phyloP scores from a whole-genome alignment of 345 rosid species.

The Linum tenue region DNA sequence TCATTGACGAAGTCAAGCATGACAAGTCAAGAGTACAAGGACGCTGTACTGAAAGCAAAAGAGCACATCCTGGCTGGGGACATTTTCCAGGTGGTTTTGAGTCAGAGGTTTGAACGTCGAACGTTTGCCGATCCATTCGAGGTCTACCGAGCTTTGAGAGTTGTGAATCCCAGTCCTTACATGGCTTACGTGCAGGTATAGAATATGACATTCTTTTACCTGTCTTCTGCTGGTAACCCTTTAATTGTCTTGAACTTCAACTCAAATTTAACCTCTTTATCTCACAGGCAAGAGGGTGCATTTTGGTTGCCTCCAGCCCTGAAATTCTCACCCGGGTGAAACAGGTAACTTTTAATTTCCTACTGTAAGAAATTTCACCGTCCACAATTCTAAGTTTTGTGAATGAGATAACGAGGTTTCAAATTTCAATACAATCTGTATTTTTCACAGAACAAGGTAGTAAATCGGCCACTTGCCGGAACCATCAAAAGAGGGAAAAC shows the following conservation, averaged over 20 bases:
- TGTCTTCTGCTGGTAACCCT: neutral
- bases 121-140: slow-evolving; percentile 91
- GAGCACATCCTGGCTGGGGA: slow-evolving; percentile 85
- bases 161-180: slow-evolving; percentile 90
- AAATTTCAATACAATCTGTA: neutral
- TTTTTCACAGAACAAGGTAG: slow-evolving; percentile 52
- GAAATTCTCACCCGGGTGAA: slow-evolving; percentile 80
- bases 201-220: neutral
- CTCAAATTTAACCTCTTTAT: neutral
- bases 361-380: neutral
- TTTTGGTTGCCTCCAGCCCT: slow-evolving; percentile 87
- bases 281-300: slow-evolving; percentile 73
- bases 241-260: neutral
- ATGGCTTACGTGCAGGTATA: slow-evolving; percentile 82
- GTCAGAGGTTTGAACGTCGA: slow-evolving; percentile 80
- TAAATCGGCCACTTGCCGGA: slow-evolving; percentile 86
- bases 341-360: slow-evolving; percentile 36
- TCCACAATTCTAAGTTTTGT: neutral
- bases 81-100: slow-evolving; percentile 75
- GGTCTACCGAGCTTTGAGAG: slow-evolving; percentile 75
- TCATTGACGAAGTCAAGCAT: slow-evolving; percentile 51
- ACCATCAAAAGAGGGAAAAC: slow-evolving; percentile 69
- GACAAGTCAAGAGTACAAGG: slow-evolving; percentile 57
- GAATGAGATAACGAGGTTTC: neutral
- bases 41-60: slow-evolving; percentile 59